A percentile compares a stretch with the other conserved stretches of the same genome.
Evolutionary conservation across 176 grass and related monocot species (phyloP).

Genomic region (Thinopyrum elongatum): DNA sequence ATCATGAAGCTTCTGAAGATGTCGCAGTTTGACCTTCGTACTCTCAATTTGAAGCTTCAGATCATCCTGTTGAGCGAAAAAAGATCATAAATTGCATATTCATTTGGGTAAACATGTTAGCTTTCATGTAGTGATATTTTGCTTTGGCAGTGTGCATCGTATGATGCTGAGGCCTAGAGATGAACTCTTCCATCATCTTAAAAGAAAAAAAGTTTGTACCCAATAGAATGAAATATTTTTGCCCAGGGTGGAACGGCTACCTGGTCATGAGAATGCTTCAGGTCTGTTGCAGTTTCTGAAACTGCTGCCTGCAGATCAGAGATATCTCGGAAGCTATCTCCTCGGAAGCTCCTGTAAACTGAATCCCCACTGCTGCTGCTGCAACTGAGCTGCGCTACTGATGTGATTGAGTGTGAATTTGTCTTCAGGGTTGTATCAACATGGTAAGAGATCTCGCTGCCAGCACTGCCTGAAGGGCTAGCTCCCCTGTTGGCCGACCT

Average conservation of each 20-base stretch:
- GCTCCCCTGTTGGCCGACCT: too few species aligned
- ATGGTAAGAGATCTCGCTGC: constrained; percentile 19
- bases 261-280: constrained; percentile 25
- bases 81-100: neutral
- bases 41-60: constrained; percentile 57
- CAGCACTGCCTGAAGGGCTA: constrained; percentile 28
- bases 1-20: constrained; percentile 46
- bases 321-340: constrained; percentile 18
- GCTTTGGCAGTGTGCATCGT: neutral
- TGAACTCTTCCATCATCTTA: too few species aligned
- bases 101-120: neutral
- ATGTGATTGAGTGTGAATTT: constrained; percentile 27
- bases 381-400: constrained; percentile 15
- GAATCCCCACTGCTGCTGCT: constrained; percentile 51
- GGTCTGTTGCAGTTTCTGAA: constrained; percentile 23
- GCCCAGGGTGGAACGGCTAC: too few species aligned
- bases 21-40: constrained; percentile 45
- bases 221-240: too few species aligned
- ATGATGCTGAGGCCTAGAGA: neutral
- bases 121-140: too few species aligned
- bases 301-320: constrained; percentile 22
- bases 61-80: constrained; percentile 41
- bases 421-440: constrained; percentile 10
- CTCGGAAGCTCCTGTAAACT: constrained; percentile 40
- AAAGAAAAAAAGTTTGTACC: too few species aligned